phyloP scores from a whole-genome alignment of 768 basidiomycete species.

The Phanerodontia chrysosporium region DNA sequence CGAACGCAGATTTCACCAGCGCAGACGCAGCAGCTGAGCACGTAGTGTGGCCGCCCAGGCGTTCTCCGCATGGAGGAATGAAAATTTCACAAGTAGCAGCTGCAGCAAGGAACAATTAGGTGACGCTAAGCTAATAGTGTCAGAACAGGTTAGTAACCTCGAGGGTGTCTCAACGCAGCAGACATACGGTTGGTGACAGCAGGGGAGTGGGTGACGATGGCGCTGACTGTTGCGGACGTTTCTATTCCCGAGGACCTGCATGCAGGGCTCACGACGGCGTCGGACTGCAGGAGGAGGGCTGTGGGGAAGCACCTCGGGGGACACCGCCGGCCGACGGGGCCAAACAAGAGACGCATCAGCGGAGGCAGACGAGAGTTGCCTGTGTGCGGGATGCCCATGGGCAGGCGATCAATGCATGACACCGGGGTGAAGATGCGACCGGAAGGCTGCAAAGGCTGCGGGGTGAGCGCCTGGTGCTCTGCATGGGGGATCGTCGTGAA shows the following conservation, averaged over 20 bases:
- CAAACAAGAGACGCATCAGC: background rate
- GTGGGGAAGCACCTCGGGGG: background rate
- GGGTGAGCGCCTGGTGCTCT: no score
- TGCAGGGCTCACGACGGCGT: background rate
- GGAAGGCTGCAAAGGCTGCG: no score
- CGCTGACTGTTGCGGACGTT: background rate
- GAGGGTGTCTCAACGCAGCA: background rate
- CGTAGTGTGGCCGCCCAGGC: background rate
- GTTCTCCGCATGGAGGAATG: background rate
- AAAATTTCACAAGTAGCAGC: background rate
- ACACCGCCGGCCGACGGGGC: background rate
- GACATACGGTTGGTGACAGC: background rate
- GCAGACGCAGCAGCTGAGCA: background rate
- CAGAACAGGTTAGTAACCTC: background rate
- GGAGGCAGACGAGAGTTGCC: background rate
- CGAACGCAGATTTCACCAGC: background rate
- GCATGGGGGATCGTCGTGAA: background rate
- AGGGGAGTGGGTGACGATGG: background rate
- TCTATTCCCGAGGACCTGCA: background rate
- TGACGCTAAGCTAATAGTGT: background rate
- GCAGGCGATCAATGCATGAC: background rate
- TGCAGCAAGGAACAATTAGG: background rate
- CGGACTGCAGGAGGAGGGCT: background rate
- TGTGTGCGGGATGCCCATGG: background rate
- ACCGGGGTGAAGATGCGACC: background rate